Percentiles rank a stretch among this genome's conserved stretches.
phyloP scores from a whole-genome alignment of 306 rosid genomes.

The Trifolium subterraneum region DNA sequence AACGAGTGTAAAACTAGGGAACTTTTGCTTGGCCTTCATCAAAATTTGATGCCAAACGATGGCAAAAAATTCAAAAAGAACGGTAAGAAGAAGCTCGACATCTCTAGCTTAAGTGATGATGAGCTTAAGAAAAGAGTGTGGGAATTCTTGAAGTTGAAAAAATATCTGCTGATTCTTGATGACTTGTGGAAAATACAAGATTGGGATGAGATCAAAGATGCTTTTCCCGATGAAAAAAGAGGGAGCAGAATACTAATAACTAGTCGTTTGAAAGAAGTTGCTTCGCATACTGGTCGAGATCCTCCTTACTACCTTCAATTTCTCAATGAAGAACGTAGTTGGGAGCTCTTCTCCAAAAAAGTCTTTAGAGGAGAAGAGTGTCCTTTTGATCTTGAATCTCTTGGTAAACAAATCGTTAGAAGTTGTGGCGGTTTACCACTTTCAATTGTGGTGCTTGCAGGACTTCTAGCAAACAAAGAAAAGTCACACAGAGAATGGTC shows the following conservation, averaged over 20 bases:
- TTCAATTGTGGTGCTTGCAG: slow-evolving; percentile 36
- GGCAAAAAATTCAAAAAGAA: background rate
- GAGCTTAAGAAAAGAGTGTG: background rate
- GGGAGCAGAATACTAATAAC: slow-evolving; percentile 44
- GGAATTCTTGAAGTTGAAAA: background rate
- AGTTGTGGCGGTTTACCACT: slow-evolving; percentile 40
- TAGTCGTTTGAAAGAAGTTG: slow-evolving; percentile 33
- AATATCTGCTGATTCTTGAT: background rate
- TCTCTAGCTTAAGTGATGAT: background rate
- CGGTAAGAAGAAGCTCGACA: background rate
- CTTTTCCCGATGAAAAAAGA: slow-evolving; percentile 5
- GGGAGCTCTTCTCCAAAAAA: slow-evolving; percentile 37
- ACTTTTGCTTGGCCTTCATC: background rate
- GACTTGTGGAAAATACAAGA: slow-evolving; percentile 24
- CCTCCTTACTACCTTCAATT: slow-evolving; percentile 19
- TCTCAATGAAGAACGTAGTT: slow-evolving; percentile 35
- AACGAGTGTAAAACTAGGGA: background rate
- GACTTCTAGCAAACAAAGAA: slow-evolving; percentile 36
- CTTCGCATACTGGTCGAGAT: background rate
- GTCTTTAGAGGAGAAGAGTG: slow-evolving; percentile 28
- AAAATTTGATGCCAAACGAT: background rate
- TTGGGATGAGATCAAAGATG: slow-evolving; percentile 8
- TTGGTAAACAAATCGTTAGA: slow-evolving; percentile 22
- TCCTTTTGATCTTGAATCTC: slow-evolving; percentile 12
- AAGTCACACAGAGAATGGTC: slow-evolving; percentile 36